A percentile compares a stretch with the other conserved stretches of the same genome.
phyloP scores from a whole-genome alignment of 2,329 filamentous ascomycete species.

The Diaporthe velutina region DNA sequence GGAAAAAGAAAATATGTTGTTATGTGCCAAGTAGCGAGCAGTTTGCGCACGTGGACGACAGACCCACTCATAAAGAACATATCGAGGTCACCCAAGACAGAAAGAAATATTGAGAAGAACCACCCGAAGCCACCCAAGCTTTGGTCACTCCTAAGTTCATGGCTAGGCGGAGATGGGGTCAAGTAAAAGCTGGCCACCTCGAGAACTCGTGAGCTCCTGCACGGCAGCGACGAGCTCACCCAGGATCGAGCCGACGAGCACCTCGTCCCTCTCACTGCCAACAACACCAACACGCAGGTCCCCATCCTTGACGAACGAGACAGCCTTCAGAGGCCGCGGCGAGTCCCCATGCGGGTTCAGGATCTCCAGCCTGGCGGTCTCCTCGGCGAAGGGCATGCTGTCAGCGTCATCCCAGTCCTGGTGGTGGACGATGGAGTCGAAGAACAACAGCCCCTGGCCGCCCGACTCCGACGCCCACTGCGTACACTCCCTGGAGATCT shows the following conservation, averaged over 20 bases:
- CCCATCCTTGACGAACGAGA: conserved; percentile 57
- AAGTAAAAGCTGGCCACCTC: background rate
- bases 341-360: conserved; percentile 54
- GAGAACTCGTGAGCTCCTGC: conserved; percentile 15
- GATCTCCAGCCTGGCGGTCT: conserved; percentile 47
- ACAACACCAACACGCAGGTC: conserved; percentile 58
- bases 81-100: no score
- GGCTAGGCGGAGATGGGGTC: background rate
- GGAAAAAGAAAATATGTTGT: no score
- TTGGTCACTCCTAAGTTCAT: background rate
- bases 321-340: conserved; percentile 57
- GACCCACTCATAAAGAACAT: no score
- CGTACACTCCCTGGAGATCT: conserved; percentile 51
- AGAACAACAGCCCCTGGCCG: conserved; percentile 41
- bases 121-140: background rate
- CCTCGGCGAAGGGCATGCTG: conserved; percentile 54
- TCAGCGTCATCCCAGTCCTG: conserved; percentile 57
- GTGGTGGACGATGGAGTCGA: conserved; percentile 52
- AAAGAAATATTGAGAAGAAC: background rate
- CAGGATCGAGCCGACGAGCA: conserved; percentile 51
- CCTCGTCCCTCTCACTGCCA: conserved; percentile 55
- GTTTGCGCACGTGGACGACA: no score
- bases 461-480: conserved; percentile 51
- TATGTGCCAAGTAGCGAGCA: no score
- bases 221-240: conserved; percentile 46